Base-by-base conservation (phyloP, 2,329 filamentous ascomycete genomes). In the Aspergillus neotritici region DNA sequence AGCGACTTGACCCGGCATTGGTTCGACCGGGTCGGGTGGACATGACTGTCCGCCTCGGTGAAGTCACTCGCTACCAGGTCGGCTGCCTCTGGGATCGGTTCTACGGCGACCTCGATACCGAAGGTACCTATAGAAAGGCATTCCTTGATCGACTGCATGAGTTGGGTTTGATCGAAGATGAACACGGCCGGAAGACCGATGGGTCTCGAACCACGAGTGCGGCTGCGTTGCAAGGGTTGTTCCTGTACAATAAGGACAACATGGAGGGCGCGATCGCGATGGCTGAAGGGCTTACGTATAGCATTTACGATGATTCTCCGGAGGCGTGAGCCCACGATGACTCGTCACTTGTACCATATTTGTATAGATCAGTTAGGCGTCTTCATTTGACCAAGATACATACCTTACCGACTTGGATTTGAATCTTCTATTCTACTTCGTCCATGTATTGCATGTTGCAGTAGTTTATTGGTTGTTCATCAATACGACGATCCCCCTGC, bases 181-280 rank as follows among this genome's bases (percentile, higher is more conserved):
- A 71, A 15, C 60, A 70, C 17, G 75, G 75, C 14, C 67, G 68
- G 3, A 69, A 71, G 43, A 62, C 70, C 3, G 73, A 65, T 41
- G 46, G 69, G 4, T 66, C 70, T 32, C 72, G 73, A 36, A 71
- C 71, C 45, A 86, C 88, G 12, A 97, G 90, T 63, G 90, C 91
- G 4, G 93, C 93, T 21, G 88, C 89, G 15, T 81, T 98, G 25
- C 93, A 98, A 67, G 93, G 93, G 0, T 68, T 98, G 34, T 98
- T 98, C 66, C 66, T 97, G 64, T 94, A 94, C 65, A 94, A 97
- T 69, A 98, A 98, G 70, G 86, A 84, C 51, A 79, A 94, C 56
- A 86, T 90, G 74, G 77, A 89, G 53, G 89, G 91, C 2, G 91
- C 91, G 11, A 90, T 97, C 52, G 70, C 73, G 12, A 89, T 86